Conservation (phyloP, 2,329 filamentous ascomycete genomes). For the Ambrosiella cleistominuta region DNA sequence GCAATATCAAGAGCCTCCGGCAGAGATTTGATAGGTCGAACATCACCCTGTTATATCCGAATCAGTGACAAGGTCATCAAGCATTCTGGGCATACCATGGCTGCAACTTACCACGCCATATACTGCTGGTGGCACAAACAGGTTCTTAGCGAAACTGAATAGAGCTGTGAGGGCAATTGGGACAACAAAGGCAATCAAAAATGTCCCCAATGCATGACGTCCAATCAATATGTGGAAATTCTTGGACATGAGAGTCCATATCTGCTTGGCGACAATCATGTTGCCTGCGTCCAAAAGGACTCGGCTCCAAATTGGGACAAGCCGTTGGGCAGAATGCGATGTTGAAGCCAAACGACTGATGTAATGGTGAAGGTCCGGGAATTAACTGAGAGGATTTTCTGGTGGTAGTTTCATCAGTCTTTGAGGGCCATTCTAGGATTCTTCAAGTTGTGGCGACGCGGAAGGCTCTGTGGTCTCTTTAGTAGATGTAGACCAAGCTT, state of each 20-base stretch:
- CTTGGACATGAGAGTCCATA: constrained; percentile 43
- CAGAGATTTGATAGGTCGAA: constrained; percentile 45
- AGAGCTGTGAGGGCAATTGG: constrained; percentile 41
- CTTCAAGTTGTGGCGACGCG: no score
- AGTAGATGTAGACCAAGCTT: no score
- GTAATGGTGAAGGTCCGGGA: no score
- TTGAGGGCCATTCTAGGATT: no score
- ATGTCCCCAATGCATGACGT: constrained; percentile 34
- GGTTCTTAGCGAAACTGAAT: constrained; percentile 57
- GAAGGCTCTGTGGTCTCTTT: no score
- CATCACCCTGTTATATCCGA: constrained; percentile 25
- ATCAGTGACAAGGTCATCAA: neutral
- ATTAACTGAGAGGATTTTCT: no score
- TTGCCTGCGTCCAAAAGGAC: neutral
- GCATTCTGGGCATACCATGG: neutral
- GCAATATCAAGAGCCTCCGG: constrained; percentile 42
- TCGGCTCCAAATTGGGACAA: neutral
- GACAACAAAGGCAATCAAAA: constrained; percentile 40
- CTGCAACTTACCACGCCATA: constrained; percentile 41
- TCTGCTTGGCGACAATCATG: constrained; percentile 24
- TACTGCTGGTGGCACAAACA: constrained; percentile 60
- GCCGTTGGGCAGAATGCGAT: no score
- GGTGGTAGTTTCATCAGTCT: no score
- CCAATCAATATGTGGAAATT: constrained; percentile 41
- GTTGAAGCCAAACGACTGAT: no score